Percentiles rank a stretch among this genome's conserved stretches.
phyloP scores from a whole-genome alignment of 108 stramenopile species.

The Seminavis robusta region DNA sequence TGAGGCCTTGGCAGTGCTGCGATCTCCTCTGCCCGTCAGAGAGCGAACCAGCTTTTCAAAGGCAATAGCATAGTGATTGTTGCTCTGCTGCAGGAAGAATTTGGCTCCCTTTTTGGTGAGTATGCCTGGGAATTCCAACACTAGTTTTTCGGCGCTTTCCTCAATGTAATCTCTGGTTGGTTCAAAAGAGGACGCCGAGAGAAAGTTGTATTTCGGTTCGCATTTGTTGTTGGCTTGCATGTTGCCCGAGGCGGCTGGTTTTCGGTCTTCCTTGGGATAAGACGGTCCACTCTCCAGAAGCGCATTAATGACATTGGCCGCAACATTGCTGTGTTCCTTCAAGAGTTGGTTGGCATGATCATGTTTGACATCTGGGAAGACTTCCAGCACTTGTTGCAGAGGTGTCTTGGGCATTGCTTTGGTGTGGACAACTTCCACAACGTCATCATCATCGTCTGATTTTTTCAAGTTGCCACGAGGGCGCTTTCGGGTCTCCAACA shows the following conservation, averaged over 20 bases:
- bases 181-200: slow-evolving; percentile 26
- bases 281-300: slow-evolving; percentile 15
- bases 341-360: slow-evolving; percentile 15
- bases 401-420: no score
- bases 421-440: no score
- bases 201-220: slow-evolving; percentile 33
- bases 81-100: not conserved
- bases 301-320: slow-evolving; percentile 22
- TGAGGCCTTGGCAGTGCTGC: no score
- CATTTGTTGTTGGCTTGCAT: not conserved
- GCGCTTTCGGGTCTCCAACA: no score
- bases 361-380: slow-evolving; percentile 38
- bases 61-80: slow-evolving; percentile 29
- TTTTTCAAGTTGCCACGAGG: no score
- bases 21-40: slow-evolving; percentile 12
- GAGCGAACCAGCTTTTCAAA: slow-evolving; percentile 11
- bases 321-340: slow-evolving; percentile 10
- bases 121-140: slow-evolving; percentile 31
- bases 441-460: no score
- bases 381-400: slow-evolving; percentile 28
- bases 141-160: slow-evolving; percentile 9
- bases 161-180: slow-evolving; percentile 9
- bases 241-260: not conserved
- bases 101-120: slow-evolving; percentile 6
- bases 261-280: slow-evolving; percentile 14